phyloP scores from a whole-genome alignment of 2,329 filamentous ascomycete species.

The Annulohypoxylon truncatum region DNA sequence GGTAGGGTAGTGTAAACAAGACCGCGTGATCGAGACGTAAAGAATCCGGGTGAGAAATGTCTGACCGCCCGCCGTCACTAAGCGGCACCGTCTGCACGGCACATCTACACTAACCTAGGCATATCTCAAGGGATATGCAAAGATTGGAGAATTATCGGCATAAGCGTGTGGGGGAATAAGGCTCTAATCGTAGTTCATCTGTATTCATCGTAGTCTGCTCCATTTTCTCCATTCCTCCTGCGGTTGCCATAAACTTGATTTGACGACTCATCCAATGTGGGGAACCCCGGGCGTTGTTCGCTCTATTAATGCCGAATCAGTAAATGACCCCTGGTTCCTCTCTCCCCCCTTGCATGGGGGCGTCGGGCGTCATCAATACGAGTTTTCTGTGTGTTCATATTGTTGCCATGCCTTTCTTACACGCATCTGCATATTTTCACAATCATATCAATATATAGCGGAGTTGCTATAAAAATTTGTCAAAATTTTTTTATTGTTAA shows the following conservation, averaged over 20 bases:
- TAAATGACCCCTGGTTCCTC: constrained; percentile 16
- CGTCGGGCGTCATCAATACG: constrained; percentile 21
- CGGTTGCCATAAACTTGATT: constrained; percentile 12
- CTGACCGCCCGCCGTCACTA: constrained; percentile 9
- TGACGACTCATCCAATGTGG: constrained; percentile 21
- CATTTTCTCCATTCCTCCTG: not conserved
- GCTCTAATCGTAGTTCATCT: not conserved
- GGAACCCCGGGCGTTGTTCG: constrained; percentile 27
- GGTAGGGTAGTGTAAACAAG: not conserved
- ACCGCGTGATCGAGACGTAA: constrained; percentile 19
- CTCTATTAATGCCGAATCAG: constrained; percentile 19
- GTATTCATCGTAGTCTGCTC: not conserved
- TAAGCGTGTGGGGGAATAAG: constrained; percentile 5
- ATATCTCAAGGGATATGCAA: constrained; percentile 5
- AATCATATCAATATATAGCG: not conserved
- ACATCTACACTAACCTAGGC: too few relatives aligned
- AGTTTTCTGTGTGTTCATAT: not conserved
- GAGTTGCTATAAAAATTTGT: too few relatives aligned
- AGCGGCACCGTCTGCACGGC: constrained; percentile 7
- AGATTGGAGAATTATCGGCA: constrained; percentile 26
- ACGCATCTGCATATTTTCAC: not conserved
- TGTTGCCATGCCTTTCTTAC: not conserved
- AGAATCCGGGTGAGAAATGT: constrained; percentile 11
- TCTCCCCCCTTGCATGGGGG: constrained; percentile 10
- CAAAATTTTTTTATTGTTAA: not conserved